These are phyloP conservation scores for Tinospora cordifolia DNA, from an alignment of 164 flowering plant species.

Conservation along the genomic window DNA sequence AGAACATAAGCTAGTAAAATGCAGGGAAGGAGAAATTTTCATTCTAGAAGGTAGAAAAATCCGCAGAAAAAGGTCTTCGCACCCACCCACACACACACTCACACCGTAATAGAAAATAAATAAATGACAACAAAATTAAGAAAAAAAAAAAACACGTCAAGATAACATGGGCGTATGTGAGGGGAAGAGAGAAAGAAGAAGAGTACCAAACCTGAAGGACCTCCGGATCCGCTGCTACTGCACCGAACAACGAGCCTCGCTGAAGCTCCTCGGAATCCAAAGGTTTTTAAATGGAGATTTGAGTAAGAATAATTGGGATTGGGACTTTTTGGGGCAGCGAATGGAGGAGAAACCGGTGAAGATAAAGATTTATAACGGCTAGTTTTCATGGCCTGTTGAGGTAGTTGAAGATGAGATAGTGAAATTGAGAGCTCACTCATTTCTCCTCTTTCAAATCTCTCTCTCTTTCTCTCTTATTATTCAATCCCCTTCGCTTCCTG, in stretches of 20 bases:
- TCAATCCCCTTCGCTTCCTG: too few relatives aligned
- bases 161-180: neutral
- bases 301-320: neutral
- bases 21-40: too few relatives aligned
- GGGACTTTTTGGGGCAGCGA: neutral
- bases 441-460: too few relatives aligned
- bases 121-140: too few relatives aligned
- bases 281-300: constrained; percentile 1
- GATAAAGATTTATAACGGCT: constrained; percentile 6
- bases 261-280: neutral
- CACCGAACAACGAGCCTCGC: constrained; percentile 6
- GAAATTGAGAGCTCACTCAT: constrained; percentile 10
- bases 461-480: too few relatives aligned
- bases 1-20: too few relatives aligned
- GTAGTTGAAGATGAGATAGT: constrained; percentile 3
- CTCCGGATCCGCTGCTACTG: constrained; percentile 8
- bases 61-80: too few relatives aligned
- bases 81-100: too few relatives aligned
- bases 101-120: too few relatives aligned
- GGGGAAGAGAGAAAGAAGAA: neutral
- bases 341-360: neutral
- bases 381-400: constrained; percentile 4
- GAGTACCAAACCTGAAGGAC: constrained; percentile 9
- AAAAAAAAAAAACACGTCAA: neutral
- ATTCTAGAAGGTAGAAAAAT: too few relatives aligned